phyloP scores from a whole-genome alignment of 2,329 filamentous ascomycete species.

The Ceratocystis variospora region DNA sequence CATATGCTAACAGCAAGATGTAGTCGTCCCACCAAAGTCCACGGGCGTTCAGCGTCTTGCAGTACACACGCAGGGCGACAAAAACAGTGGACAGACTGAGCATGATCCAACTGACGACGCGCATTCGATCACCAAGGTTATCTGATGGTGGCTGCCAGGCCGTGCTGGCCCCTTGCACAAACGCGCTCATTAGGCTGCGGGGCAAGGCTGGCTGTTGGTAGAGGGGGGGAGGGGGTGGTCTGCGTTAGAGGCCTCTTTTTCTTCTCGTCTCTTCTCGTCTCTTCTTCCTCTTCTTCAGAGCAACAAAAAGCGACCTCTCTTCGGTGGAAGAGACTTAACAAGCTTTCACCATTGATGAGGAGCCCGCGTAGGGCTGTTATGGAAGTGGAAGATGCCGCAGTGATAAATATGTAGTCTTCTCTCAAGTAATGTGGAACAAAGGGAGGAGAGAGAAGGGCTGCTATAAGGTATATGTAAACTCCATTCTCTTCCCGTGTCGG shows the following conservation, averaged over 20 bases:
- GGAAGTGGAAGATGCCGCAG: not conserved
- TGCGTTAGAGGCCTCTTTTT: not conserved
- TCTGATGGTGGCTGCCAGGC: slow-evolving; percentile 4
- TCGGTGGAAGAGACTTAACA: not conserved
- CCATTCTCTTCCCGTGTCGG: not conserved
- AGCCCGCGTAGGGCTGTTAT: not conserved
- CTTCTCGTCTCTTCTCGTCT: no score
- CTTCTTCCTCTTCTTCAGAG: not conserved
- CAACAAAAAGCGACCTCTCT: not conserved
- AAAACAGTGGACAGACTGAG: slow-evolving; percentile 21
- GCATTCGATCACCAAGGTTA: slow-evolving; percentile 18
- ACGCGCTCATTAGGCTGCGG: slow-evolving; percentile 14
- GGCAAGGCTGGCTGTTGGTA: not conserved
- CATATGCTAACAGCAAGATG: slow-evolving; percentile 23
- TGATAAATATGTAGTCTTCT: not conserved
- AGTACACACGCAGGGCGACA: slow-evolving; percentile 22
- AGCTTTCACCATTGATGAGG: not conserved
- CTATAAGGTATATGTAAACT: not conserved
- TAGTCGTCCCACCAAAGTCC: slow-evolving; percentile 25
- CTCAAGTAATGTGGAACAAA: not conserved
- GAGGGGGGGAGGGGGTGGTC: not conserved
- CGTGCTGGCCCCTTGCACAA: slow-evolving; percentile 1
- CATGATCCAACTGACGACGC: slow-evolving; percentile 21
- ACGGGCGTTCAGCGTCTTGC: slow-evolving; percentile 22
- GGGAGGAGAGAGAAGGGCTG: not conserved